Conservation (phyloP, 805 yeast genomes). For the Ogataea paraovalis region DNA sequence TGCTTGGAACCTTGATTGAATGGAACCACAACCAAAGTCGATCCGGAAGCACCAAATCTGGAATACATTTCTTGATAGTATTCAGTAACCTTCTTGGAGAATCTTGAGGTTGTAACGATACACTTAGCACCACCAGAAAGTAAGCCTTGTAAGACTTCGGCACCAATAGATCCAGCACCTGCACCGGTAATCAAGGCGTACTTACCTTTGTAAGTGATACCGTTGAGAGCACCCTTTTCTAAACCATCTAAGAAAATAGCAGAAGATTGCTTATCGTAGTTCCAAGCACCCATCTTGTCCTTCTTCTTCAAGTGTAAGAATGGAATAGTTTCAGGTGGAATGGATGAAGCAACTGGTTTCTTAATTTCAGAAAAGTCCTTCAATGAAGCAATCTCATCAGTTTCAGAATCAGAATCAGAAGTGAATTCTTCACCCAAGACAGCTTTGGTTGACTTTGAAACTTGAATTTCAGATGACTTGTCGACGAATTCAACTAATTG, state of each 20-base stretch:
- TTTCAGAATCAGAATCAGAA: slow-evolving; percentile 47
- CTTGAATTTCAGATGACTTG: slow-evolving; percentile 65
- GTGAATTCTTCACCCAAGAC: slow-evolving; percentile 42
- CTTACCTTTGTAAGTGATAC: slow-evolving; percentile 84
- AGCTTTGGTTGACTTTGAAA: slow-evolving; percentile 56
- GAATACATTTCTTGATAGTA: slow-evolving; percentile 93
- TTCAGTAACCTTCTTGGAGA: slow-evolving; percentile 90
- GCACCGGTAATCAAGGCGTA: slow-evolving; percentile 95
- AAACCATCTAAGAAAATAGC: slow-evolving; percentile 81
- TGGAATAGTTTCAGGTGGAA: slow-evolving; percentile 85
- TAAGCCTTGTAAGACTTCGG: slow-evolving; percentile 91
- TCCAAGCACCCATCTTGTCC: slow-evolving; percentile 70
- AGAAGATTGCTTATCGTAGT: slow-evolving; percentile 75
- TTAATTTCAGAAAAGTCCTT: slow-evolving; percentile 65
- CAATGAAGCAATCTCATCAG: slow-evolving; percentile 84
- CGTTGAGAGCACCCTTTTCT: slow-evolving; percentile 91
- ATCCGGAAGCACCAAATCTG: slow-evolving; percentile 87
- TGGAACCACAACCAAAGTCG: slow-evolving; percentile 93
- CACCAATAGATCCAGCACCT: slow-evolving; percentile 98
- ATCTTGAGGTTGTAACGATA: slow-evolving; percentile 92
- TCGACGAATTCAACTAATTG: slow-evolving; percentile 68
- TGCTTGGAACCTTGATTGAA: slow-evolving; percentile 97
- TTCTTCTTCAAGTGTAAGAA: slow-evolving; percentile 89
- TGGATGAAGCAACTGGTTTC: slow-evolving; percentile 68
- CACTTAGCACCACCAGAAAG: slow-evolving; percentile 98